Percentiles rank a stretch among this genome's conserved stretches.
phyloP scores from a whole-genome alignment of 2,329 filamentous ascomycete genomes.

The Colletotrichum sp. region DNA sequence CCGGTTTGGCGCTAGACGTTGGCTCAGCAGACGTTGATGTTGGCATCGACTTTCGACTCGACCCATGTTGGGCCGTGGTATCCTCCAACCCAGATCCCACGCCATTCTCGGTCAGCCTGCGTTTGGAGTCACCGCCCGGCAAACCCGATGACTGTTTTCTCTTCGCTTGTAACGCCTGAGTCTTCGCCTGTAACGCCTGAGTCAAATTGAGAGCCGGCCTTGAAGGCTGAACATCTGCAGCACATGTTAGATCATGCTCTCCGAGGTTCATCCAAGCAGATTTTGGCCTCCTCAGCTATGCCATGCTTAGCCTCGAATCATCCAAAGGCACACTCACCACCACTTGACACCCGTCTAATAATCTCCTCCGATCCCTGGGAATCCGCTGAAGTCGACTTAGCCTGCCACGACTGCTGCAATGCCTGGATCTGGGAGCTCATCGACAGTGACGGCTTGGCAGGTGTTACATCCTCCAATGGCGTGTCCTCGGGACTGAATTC shows the following conservation, averaged over 20 bases:
- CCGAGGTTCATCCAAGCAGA: background rate
- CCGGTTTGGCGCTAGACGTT: background rate
- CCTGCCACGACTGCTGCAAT: conserved; percentile 35
- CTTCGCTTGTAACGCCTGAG: background rate
- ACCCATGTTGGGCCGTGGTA: background rate
- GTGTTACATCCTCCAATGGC: background rate
- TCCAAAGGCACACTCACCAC: background rate
- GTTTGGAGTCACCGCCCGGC: background rate
- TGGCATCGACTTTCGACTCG: background rate
- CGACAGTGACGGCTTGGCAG: background rate
- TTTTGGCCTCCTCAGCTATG: background rate
- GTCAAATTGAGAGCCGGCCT: background rate
- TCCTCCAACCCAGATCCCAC: background rate
- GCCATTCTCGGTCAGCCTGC: background rate
- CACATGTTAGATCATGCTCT: background rate
- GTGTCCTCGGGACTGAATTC: background rate
- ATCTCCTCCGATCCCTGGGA: background rate
- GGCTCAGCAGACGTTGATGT: background rate
- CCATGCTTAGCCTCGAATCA: background rate
- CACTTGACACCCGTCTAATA: background rate
- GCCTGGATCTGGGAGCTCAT: conserved; percentile 27
- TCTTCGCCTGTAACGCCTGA: background rate
- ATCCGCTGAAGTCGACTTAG: background rate
- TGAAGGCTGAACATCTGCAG: background rate
- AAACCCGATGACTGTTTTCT: background rate